Conservation (phyloP, 345 rosid species). For the Theobroma cacao region DNA sequence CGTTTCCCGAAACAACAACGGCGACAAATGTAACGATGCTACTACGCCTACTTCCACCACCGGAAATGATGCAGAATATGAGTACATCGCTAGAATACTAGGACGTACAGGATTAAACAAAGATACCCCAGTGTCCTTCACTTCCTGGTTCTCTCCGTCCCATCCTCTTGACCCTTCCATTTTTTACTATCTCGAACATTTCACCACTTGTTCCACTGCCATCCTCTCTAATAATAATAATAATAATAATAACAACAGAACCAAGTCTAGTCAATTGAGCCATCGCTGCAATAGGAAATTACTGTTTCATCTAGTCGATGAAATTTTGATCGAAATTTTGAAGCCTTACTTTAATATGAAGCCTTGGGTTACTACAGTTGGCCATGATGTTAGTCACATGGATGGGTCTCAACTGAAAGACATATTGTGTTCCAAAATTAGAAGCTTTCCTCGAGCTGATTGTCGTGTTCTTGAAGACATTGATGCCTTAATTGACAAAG, state of each 20-base stretch:
- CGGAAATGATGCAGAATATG: slow-evolving; percentile 32
- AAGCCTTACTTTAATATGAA: slow-evolving; percentile 48
- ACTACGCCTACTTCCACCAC: neutral
- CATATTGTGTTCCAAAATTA: slow-evolving; percentile 32
- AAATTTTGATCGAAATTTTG: slow-evolving; percentile 54
- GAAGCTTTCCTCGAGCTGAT: slow-evolving; percentile 42
- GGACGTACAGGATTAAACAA: slow-evolving; percentile 50
- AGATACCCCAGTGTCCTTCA: slow-evolving; percentile 44
- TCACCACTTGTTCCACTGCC: slow-evolving; percentile 4
- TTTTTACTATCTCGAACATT: slow-evolving; percentile 58
- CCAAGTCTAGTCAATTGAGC: slow-evolving; percentile 19
- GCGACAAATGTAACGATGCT: slow-evolving; percentile 22
- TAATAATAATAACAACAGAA: neutral
- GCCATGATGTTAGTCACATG: neutral
- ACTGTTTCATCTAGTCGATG: slow-evolving; percentile 61
- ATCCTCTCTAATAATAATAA: neutral
- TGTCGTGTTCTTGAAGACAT: slow-evolving; percentile 70
- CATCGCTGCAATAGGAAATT: slow-evolving; percentile 63
- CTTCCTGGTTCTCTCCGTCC: slow-evolving; percentile 60
- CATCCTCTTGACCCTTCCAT: slow-evolving; percentile 69
- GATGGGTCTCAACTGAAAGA: slow-evolving; percentile 42
- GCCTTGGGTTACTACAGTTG: slow-evolving; percentile 40
- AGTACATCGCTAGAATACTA: slow-evolving; percentile 59
- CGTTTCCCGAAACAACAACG: slow-evolving; percentile 24
- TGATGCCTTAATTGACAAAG: slow-evolving; percentile 54